Conservation (phyloP, 1,284 basidiomycete species). For the Austropuccinia psidii region DNA sequence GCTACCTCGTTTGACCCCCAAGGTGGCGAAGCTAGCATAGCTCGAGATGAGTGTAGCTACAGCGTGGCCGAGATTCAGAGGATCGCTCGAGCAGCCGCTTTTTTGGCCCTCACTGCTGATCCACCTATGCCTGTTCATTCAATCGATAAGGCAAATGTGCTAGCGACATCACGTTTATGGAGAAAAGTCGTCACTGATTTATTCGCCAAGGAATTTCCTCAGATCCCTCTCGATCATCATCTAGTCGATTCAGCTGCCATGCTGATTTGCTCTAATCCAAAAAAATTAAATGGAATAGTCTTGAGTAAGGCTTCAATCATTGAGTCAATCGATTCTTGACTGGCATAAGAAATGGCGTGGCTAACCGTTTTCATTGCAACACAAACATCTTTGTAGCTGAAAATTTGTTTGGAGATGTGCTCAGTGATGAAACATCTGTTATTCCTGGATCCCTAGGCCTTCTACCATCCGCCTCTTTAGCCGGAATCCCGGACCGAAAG, state of each 20-base stretch:
- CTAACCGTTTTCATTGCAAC: no score
- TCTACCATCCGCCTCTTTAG: constrained; percentile 87
- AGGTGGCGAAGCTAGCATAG: constrained; percentile 45
- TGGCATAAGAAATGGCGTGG: background rate
- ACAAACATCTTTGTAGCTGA: constrained; percentile 53
- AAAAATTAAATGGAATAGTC: constrained; percentile 89
- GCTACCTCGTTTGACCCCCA: constrained; percentile 56
- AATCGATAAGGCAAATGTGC: constrained; percentile 97
- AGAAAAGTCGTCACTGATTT: constrained; percentile 80
- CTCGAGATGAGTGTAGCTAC: constrained; percentile 75
- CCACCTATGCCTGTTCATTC: constrained; percentile 86
- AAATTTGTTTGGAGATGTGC: constrained; percentile 97
- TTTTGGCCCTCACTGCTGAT: constrained; percentile 72
- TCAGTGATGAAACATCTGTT: constrained; percentile 77
- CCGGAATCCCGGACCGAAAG: constrained; percentile 73
- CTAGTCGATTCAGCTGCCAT: constrained; percentile 95
- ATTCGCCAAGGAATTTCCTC: constrained; percentile 72
- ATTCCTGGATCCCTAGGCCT: constrained; percentile 96
- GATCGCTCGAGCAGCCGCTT: constrained; percentile 90
- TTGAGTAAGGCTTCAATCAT: constrained; percentile 52
- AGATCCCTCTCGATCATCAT: constrained; percentile 70
- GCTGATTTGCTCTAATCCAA: constrained; percentile 85
- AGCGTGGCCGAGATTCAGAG: constrained; percentile 82
- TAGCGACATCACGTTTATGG: constrained; percentile 92
- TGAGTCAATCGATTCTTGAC: background rate